Evolutionary conservation across 768 basidiomycete species (phyloP).

Genomic region (Filobasidium wieringae): DNA sequence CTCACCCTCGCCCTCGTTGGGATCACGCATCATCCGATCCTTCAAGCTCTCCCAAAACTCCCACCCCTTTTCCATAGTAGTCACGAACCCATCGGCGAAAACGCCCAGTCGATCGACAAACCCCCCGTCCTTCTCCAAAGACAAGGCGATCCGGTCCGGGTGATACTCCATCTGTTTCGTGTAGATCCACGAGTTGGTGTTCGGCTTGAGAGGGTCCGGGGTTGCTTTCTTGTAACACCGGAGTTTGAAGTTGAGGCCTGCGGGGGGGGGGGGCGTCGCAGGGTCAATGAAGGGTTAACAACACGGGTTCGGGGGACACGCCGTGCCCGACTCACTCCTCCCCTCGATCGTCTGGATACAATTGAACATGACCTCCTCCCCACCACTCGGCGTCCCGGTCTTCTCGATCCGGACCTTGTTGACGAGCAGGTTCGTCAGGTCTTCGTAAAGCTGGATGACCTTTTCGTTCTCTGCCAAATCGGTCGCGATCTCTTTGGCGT

Average conservation of each 20-base stretch:
- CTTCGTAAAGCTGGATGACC: conserved; percentile 69
- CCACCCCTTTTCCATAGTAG: conserved; percentile 22
- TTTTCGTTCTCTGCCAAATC: conserved; percentile 47
- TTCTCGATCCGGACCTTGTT: conserved; percentile 49
- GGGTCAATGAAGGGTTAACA: not conserved
- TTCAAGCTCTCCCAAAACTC: conserved; percentile 23
- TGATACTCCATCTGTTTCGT: conserved; percentile 22
- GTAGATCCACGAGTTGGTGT: conserved; percentile 19
- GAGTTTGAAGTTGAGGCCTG: conserved; percentile 35
- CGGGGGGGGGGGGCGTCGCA: not conserved
- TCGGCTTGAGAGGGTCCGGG: conserved; percentile 9
- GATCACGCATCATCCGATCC: conserved; percentile 15
- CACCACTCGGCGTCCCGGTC: conserved; percentile 37
- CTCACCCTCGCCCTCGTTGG: too few relatives aligned
- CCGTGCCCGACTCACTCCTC: conserved; percentile 19
- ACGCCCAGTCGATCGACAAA: conserved; percentile 23
- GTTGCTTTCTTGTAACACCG: conserved; percentile 25
- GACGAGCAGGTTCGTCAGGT: conserved; percentile 67
- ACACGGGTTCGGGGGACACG: not conserved
- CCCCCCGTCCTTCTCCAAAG: conserved; percentile 25
- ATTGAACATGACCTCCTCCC: conserved; percentile 53
- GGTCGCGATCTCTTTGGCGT: conserved; percentile 15
- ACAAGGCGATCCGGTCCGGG: conserved; percentile 26
- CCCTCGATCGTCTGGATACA: conserved; percentile 44
- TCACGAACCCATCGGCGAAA: conserved; percentile 22